Evolutionary conservation across 2,329 filamentous ascomycete species (phyloP).

Genomic region (Akanthomyces muscarius): DNA sequence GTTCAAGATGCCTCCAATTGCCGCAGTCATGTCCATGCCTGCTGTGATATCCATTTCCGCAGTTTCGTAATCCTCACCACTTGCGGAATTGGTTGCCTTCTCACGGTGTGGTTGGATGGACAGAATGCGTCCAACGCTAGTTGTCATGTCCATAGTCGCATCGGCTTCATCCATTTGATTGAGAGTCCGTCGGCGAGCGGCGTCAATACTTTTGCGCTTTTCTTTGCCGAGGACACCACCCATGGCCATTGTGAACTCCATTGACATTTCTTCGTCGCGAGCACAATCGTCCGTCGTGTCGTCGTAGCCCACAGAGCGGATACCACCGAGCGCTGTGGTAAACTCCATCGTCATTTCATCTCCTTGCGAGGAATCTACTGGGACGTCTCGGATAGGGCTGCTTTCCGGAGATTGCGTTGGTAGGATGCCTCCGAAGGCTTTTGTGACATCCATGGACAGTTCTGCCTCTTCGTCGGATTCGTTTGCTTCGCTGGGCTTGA

Average conservation of each 20-base stretch:
- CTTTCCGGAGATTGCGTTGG: conserved; percentile 31
- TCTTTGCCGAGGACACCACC: conserved; percentile 16
- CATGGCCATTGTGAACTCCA: conserved; percentile 27
- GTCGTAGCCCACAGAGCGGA: background rate
- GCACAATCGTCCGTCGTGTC: conserved; percentile 16
- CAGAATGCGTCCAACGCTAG: conserved; percentile 68
- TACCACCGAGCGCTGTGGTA: conserved; percentile 16
- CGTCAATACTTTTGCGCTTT: conserved; percentile 12
- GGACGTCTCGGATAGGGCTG: conserved; percentile 6
- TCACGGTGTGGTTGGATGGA: conserved; percentile 30
- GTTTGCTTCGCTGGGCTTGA: conserved; percentile 42
- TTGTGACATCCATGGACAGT: conserved; percentile 93
- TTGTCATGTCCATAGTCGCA: conserved; percentile 78
- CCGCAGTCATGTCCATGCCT: conserved; percentile 61
- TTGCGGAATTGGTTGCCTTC: conserved; percentile 38
- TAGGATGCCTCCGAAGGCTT: conserved; percentile 75
- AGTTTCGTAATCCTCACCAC: conserved; percentile 52
- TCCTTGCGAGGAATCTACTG: background rate
- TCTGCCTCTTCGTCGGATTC: conserved; percentile 52
- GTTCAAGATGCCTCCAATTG: conserved; percentile 58
- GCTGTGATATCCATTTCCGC: conserved; percentile 60
- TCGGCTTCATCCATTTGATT: conserved; percentile 5
- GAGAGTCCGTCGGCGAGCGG: conserved; percentile 6
- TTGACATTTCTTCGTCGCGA: conserved; percentile 32
- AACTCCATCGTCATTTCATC: conserved; percentile 17